A percentile compares a stretch with the other conserved stretches of the same genome.
Conservation (phyloP, 2,329 filamentous ascomycete species). For the Ascochyta pisi region DNA sequence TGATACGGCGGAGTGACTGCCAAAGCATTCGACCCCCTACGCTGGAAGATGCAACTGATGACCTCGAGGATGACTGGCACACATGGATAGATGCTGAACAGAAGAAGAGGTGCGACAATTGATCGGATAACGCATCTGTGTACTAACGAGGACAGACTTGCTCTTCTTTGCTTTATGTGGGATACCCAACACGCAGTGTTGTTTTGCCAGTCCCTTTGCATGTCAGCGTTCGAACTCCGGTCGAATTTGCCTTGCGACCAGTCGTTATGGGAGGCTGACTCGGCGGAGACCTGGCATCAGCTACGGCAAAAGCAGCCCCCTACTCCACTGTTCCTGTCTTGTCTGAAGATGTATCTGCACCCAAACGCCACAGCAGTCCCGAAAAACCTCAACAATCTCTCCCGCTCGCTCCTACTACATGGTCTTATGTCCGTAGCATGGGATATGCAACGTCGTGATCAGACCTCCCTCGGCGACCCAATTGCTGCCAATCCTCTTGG, state of each 20-base stretch:
- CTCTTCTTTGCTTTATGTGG: conserved; percentile 70
- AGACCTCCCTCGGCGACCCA: conserved; percentile 62
- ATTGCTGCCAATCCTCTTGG: conserved; percentile 48
- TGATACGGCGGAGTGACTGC: conserved; percentile 61
- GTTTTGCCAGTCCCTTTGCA: conserved; percentile 71
- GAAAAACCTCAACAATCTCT: conserved; percentile 59
- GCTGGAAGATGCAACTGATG: conserved; percentile 44
- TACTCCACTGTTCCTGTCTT: conserved; percentile 57
- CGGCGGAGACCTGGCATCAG: conserved; percentile 59
- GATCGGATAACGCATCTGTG: background rate
- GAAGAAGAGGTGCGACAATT: conserved; percentile 58
- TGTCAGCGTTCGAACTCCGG: conserved; percentile 69
- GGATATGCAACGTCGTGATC: conserved; percentile 68
- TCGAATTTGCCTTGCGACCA: conserved; percentile 63
- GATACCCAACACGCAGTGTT: conserved; percentile 70
- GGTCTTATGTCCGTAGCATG: conserved; percentile 69
- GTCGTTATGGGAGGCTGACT: conserved; percentile 63
- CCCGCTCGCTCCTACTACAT: conserved; percentile 63
- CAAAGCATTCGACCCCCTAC: conserved; percentile 54
- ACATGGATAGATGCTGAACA: conserved; percentile 64
- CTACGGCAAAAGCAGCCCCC: conserved; percentile 49
- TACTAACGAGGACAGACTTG: conserved; percentile 48
- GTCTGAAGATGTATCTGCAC: conserved; percentile 64
- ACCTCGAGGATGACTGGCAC: conserved; percentile 59
- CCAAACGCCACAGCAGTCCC: conserved; percentile 43